Conservation (phyloP, 257 asterid genomes). For the Solanum piurae region DNA sequence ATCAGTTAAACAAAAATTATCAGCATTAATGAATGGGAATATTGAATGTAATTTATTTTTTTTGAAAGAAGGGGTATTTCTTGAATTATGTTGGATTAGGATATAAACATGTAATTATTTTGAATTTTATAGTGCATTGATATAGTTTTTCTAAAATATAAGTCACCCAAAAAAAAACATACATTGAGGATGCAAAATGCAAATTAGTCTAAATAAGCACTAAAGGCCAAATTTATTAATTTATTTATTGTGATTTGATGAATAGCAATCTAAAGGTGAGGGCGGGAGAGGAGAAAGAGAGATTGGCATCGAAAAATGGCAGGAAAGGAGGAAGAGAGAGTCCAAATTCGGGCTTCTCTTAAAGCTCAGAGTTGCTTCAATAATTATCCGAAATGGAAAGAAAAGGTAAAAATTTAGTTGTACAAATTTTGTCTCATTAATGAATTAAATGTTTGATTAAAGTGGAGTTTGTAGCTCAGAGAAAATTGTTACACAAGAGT, state of each 20-base stretch:
- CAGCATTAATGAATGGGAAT: no score
- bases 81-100: no score
- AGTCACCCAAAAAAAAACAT: background rate
- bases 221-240: background rate
- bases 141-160: no score
- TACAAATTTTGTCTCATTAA: background rate
- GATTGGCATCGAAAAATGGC: constrained; percentile 21
- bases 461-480: constrained; percentile 44
- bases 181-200: background rate
- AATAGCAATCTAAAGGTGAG: background rate
- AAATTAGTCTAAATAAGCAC: background rate
- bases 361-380: constrained; percentile 37
- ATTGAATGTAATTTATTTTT: no score
- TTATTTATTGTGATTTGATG: background rate
- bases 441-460: background rate
- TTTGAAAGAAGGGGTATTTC: no score
- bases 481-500: constrained; percentile 83
- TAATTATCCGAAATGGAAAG: constrained; percentile 61
- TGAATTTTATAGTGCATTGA: background rate
- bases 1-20: no score
- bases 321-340: constrained; percentile 25
- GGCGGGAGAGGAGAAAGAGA: background rate
- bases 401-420: constrained; percentile 35
- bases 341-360: constrained; percentile 29
- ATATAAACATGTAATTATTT: no score